Base-by-base conservation (phyloP, 345 rosid genomes). In the Linum tenue region DNA sequence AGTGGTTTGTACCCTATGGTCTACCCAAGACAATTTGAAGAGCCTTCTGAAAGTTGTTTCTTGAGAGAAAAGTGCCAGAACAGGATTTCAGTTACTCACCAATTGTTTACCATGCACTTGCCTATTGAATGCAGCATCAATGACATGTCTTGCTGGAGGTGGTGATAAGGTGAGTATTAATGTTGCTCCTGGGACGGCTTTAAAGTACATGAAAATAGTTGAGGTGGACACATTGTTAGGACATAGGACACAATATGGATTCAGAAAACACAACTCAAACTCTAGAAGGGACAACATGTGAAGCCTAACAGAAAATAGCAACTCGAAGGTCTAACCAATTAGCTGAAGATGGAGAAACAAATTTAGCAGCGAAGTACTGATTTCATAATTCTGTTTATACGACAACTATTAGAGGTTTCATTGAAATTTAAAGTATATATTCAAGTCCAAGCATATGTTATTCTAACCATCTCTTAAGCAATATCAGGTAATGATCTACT, bases 121-220 rank as follows among this genome's bases (percentile, higher is more conserved):
- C 73, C 80, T 78, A 74, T 90, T 82, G 74, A 92, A 92, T n/a
- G 97, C 97, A 60, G 80, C 79, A 72, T 71, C 68, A 65, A 83
- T 72, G 57, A 92, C 79, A 71, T 82, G 85, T 78, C 96, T 84
- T 62, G 86, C 97, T 71, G 84, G 76, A 64, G 87, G 82, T 59
- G 84, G 85, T 73, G 83, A 73, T 75, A 72, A 60, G 37, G 81
- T 70, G 60, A 92, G 85, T 51, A 86, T 79, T 48, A 85, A 75
- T 55, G 44, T 76, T n/a, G 97, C 97, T 72, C 98, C 98, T 68
- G 71, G 80, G 40, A 36, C 73, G 43, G 94, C 98, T 92, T 44
- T 66, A 58, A 77, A 60, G 64, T 63, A 77, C 58, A 64, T 55
- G 11, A 62, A 59, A 77, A 44, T 31, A 62, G 62, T n/a, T 38